Evolutionary conservation across 129 eudicot genomes (phyloP), one percentile per base, ranked within the genome.

Genomic region (Sambucus nigra): DNA sequence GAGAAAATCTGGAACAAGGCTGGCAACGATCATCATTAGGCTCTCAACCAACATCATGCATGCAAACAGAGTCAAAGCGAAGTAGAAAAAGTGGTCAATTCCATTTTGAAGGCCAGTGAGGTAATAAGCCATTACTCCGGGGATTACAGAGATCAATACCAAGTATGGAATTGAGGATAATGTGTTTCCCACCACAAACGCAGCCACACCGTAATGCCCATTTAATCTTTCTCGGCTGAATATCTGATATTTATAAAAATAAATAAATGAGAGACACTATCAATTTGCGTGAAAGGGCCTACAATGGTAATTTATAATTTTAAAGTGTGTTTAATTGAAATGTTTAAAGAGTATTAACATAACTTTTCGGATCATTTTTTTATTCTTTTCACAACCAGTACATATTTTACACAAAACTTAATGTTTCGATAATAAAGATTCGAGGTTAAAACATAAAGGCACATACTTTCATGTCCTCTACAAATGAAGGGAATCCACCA

Each of bases 11-110:
- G 84, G 89, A 5, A 81, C 84, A 0, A 81, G 11, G 25, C 70
- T 70, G 0, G 89, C 84, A 0, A 81, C 81, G 10, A 66, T 73
- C 89, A 81, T 81, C 84, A 76, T 77, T 25, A 76, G 73, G 70
- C 89, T 81, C 26, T 81, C 89, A 0, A 81, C 84, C n/a, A 81
- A 28, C 57, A 81, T 38, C 76, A 81, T 66, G 64, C 78, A 69
- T 0, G 72, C 61, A 25, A 73, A 77, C 5, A 81, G 47, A 6
- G 67, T 26, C 35, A 71, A 13, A 9, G 63, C 64, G 21, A 73
- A 82, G 73, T 77, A 82, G 33, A 31, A 42, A 41, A 77, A 67
- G 53, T 74, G 85, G 26, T 64, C 65, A 2, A 74, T 5, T 25
- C 59, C 74, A n/a, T 59, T 61, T 53, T 71, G 85, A 8, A 82